Conservation (phyloP, 805 yeast genomes). For the Yarrowia divulgata region DNA sequence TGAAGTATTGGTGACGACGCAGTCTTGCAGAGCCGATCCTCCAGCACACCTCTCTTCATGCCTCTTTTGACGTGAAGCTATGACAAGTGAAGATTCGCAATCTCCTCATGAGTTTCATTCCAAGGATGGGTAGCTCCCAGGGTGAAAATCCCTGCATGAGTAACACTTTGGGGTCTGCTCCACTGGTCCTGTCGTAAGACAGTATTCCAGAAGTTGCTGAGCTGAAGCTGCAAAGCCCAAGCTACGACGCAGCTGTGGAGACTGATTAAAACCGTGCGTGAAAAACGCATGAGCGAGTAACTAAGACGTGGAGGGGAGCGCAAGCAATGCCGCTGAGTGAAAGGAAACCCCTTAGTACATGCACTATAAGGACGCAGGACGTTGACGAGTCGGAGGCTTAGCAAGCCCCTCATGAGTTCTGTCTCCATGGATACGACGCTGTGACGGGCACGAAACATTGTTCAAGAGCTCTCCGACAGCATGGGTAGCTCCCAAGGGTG, state of each 20-base stretch:
- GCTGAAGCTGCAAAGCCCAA: too few relatives aligned
- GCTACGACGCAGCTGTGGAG: too few relatives aligned
- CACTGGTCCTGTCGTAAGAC: too few relatives aligned
- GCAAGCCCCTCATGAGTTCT: background rate
- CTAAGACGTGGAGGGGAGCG: conserved; percentile 16
- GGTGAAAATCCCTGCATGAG: conserved; percentile 2
- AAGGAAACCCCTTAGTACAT: conserved; percentile 7
- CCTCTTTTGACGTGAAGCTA: background rate
- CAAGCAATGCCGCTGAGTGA: conserved; percentile 1
- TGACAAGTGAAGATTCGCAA: conserved; percentile 5
- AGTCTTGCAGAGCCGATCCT: background rate
- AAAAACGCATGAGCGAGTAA: background rate
- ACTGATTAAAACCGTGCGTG: too few relatives aligned
- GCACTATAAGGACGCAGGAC: conserved; percentile 5
- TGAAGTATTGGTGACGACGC: background rate
- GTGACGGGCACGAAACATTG: conserved; percentile 10
- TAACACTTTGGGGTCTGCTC: background rate
- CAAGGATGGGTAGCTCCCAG: background rate
- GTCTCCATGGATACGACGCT: background rate
- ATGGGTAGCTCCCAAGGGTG: conserved; percentile 15
- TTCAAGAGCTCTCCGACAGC: conserved; percentile 1
- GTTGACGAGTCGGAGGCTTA: background rate
- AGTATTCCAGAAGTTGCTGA: too few relatives aligned
- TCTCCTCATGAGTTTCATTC: background rate
- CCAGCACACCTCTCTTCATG: conserved; percentile 16